These are phyloP conservation scores for Dalbergia cultrata DNA, from an alignment of 306 rosid genomes.

Conservation along the genomic window DNA sequence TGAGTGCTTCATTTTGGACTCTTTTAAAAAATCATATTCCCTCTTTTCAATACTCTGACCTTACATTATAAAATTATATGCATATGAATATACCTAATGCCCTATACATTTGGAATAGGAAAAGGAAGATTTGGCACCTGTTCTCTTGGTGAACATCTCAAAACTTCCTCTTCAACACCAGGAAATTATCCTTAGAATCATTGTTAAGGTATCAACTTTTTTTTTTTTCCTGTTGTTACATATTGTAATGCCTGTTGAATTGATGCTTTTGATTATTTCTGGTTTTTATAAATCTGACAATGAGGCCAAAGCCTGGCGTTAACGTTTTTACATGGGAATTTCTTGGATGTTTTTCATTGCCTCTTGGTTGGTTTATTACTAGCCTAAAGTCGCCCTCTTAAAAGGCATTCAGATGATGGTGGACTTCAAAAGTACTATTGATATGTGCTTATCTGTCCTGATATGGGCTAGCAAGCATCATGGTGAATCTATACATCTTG, in stretches of 20 bases:
- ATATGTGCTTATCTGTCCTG: conserved; percentile 19
- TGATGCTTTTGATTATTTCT: background rate
- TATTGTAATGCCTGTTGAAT: conserved; percentile 22
- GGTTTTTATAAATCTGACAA: background rate
- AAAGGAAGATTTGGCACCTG: conserved; percentile 82
- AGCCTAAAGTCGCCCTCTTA: background rate
- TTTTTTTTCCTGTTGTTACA: conserved; percentile 24
- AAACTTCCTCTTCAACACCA: conserved; percentile 92
- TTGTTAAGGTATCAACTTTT: conserved; percentile 65
- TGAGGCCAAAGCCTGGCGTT: conserved; percentile 21
- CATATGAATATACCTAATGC: conserved; percentile 23
- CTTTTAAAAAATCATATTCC: background rate
- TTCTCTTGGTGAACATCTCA: conserved; percentile 77
- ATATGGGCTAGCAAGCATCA: conserved; percentile 20
- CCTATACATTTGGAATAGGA: conserved; percentile 58
- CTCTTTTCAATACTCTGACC: background rate
- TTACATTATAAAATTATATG: background rate
- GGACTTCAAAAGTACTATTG: conserved; percentile 1
- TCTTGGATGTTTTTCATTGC: conserved; percentile 17
- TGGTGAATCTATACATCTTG: conserved; percentile 35
- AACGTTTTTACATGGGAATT: background rate
- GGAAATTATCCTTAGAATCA: conserved; percentile 83
- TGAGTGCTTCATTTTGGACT: conserved; percentile 2
- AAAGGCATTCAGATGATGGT: background rate
- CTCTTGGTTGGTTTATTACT: background rate